Percentiles rank a stretch among this genome's conserved stretches.
Conservation (phyloP, 495 filamentous ascomycete genomes). For the Zalerion maritima region DNA sequence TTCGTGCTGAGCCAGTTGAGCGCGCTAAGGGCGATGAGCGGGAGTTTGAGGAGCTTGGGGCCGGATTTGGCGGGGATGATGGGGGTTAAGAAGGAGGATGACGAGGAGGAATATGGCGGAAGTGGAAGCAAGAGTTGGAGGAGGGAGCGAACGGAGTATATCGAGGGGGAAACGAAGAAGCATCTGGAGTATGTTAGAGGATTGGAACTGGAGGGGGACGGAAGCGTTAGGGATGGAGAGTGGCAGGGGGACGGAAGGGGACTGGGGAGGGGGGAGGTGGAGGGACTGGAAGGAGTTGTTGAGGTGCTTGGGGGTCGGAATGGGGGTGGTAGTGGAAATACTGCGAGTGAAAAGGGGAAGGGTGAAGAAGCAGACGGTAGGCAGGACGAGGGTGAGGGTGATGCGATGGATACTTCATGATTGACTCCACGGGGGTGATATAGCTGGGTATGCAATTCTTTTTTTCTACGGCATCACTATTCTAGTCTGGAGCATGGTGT, state of each 20-base stretch:
- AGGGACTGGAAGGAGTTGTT: conserved; percentile 34
- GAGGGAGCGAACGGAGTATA: conserved; percentile 55
- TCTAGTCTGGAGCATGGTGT: too few relatives aligned
- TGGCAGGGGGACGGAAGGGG: conserved; percentile 31
- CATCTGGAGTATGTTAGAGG: conserved; percentile 41
- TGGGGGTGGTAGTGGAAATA: conserved; percentile 1
- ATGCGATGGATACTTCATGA: too few relatives aligned
- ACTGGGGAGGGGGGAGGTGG: conserved; percentile 32
- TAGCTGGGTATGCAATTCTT: too few relatives aligned
- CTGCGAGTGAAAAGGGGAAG: too few relatives aligned
- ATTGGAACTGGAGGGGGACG: conserved; percentile 37
- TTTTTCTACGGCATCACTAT: too few relatives aligned
- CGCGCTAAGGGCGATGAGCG: conserved; percentile 51
- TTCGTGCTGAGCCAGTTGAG: conserved; percentile 76
- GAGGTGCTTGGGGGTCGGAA: conserved; percentile 20
- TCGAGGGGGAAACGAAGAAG: conserved; percentile 49
- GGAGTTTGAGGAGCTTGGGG: conserved; percentile 45
- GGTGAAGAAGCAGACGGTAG: too few relatives aligned
- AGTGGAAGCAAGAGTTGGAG: conserved; percentile 27
- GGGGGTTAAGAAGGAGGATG: conserved; percentile 8
- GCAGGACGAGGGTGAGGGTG: too few relatives aligned
- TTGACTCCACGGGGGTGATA: too few relatives aligned
- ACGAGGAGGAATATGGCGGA: conserved; percentile 18
- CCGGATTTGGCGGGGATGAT: conserved; percentile 31
- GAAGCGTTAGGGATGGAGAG: conserved; percentile 44